Base-by-base conservation (phyloP, 2,329 filamentous ascomycete genomes). In the Thielaviopsis euricoi region DNA sequence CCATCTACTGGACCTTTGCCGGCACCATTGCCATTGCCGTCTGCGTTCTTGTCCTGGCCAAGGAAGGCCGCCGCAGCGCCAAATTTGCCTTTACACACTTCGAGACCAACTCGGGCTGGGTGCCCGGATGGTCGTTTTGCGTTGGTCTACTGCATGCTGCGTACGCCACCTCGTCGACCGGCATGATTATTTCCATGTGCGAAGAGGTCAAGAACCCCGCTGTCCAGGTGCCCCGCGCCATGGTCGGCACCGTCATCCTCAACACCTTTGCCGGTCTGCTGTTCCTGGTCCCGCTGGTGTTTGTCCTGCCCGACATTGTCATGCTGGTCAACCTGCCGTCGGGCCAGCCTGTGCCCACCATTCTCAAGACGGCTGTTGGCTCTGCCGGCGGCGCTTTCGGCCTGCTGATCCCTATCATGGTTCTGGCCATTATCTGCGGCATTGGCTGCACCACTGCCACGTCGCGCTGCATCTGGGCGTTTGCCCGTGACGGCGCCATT, bases 181-280 rank as follows among this genome's bases (percentile, higher is more conserved):
- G 86, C 70, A 89, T 89, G 85, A 84, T 89, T 60, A 84, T 88
- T 67, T 85, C 81, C 62, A 87, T 87, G 84, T 86, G 82, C 64
- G 85, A 88, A 69, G 85, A 87, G 67, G 83, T 86, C 13, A 74
- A 77, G 65, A 71, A 80, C 53, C 84, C 84, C 5, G 74, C 81
- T 0, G 79, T 75, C 2, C 84, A 87, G 67, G 83, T 87, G 7
- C 83, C 84, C 63, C 85, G 83, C 68, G 85, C 84, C 64, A 85
- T 88, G 80, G 82, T 86, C 52, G 73, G 73, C 56, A 84, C 83
- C 62, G 76, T 87, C 63, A 62, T 81, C 63, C 75, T 87, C 69
- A 87, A 87, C 74, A 80, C 77, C 54, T 65, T 84, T 62, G 79
- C 77, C 61, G 84, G 84, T 48, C 73, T 87, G 25, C 69, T 87